These are phyloP conservation scores for Cryptosporidium ubiquitum DNA, from an alignment of 169 alveolate genomes.

Conservation along the genomic window DNA sequence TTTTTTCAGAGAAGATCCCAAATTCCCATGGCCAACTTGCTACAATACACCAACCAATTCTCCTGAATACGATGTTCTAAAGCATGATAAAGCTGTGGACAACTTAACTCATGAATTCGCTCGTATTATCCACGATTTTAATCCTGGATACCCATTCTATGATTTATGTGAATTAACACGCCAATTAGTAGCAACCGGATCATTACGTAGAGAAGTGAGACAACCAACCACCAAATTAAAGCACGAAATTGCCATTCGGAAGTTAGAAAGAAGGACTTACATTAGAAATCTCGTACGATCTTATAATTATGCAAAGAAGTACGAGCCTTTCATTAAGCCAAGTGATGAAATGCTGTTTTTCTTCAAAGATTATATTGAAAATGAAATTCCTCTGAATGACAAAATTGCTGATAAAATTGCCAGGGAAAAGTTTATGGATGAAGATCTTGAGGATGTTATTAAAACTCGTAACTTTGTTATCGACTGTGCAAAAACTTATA, in stretches of 20 bases:
- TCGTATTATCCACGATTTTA: constrained; percentile 44
- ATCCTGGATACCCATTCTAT: constrained; percentile 62
- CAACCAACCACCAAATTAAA: constrained; percentile 13
- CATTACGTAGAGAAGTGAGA: constrained; percentile 34
- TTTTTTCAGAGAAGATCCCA: constrained; percentile 51
- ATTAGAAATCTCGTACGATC: constrained; percentile 4
- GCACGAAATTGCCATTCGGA: background rate
- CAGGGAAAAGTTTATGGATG: constrained; percentile 53
- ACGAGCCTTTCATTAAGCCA: constrained; percentile 41
- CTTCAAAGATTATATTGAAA: constrained; percentile 49
- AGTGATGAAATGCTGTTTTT: constrained; percentile 39
- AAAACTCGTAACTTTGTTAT: constrained; percentile 43
- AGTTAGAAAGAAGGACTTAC: constrained; percentile 33
- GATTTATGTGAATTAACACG: constrained; percentile 53
- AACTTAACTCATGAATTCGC: constrained; percentile 53
- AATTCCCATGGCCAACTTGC: constrained; percentile 73
- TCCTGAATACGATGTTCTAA: constrained; percentile 20
- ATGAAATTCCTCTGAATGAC: constrained; percentile 7
- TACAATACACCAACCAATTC: background rate
- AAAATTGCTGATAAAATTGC: constrained; percentile 47
- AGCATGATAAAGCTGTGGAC: constrained; percentile 58
- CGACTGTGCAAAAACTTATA: constrained; percentile 43
- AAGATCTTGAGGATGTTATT: constrained; percentile 48
- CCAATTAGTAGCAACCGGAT: background rate
- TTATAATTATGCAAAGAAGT: constrained; percentile 10